A percentile compares a stretch with the other conserved stretches of the same genome.
phyloP scores from a whole-genome alignment of 208 protist genomes.

The Strigomonas culicis region DNA sequence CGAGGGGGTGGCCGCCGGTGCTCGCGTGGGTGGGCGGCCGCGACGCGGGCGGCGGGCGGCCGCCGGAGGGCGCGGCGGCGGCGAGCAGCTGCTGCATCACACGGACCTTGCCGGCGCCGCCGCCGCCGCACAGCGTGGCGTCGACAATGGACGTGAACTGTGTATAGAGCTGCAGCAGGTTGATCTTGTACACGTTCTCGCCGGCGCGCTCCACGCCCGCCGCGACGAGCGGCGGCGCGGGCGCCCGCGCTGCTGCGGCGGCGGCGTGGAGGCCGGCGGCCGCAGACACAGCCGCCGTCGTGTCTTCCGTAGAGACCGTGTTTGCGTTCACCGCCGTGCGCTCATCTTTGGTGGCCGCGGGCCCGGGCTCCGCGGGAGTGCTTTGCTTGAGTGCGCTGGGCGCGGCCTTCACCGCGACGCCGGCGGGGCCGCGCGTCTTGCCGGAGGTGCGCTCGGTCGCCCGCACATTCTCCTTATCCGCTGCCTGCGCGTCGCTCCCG shows the following conservation, averaged over 20 bases:
- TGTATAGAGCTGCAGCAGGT: background rate
- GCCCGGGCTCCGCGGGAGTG: too few species aligned
- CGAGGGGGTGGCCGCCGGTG: background rate
- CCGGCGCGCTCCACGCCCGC: background rate
- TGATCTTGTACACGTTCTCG: background rate
- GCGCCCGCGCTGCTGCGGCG: too few species aligned
- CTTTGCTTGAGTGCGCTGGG: background rate
- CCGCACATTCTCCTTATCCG: background rate
- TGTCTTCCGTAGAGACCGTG: background rate
- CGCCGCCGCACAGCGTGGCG: background rate
- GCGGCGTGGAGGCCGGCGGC: too few species aligned
- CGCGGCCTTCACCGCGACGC: slow-evolving; percentile 11
- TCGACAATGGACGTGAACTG: background rate
- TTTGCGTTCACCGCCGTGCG: background rate
- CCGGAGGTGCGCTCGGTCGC: background rate
- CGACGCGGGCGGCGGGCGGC: background rate
- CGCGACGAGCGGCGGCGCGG: background rate
- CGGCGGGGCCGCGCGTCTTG: background rate
- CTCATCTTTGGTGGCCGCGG: too few species aligned
- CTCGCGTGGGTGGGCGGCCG: background rate
- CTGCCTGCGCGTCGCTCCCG: background rate
- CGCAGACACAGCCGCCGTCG: background rate
- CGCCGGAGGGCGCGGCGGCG: too few species aligned
- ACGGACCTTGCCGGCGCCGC: background rate
- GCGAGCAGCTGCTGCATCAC: background rate